Base-by-base conservation (phyloP, 768 basidiomycete genomes). In the Boletellus emodensis region DNA sequence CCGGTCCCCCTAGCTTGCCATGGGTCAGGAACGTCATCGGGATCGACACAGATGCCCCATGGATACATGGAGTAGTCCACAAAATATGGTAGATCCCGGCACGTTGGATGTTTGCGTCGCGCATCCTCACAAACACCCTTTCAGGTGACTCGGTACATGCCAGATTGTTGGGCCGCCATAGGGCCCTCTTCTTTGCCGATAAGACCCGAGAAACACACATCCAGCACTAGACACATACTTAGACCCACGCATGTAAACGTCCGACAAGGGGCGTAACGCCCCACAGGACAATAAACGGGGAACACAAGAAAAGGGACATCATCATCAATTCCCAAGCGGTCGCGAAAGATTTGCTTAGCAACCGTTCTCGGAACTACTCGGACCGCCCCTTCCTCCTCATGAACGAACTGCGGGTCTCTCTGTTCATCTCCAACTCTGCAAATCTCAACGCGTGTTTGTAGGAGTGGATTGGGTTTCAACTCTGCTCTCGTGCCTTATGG, bases 391-490 rank as follows among this genome's bases (percentile, higher is more conserved):
- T 26, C 10, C 11, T 36, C n/a, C 20, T 33, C 13, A 48, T 33
- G 0, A 36, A 13, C 15, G 40, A 48, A 3, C 24, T 48, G 46
- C 40, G 7, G 14, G 46, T 40, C 1, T 13, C 12, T 35, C 22
- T 10, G 10, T 41, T 18, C 11, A 6, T n/a, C 13, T 13, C 6
- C 15, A 12, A 30, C 20, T 26, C 9, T 30, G 40, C 20, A 3
- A 14, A 22, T 22, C 2, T 44, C 9, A 44, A 17, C 7, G 15
- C 1, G 5, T 30, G 26, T 3, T 28, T 3, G 8, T 24, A 59
- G 54, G 28, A 51, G 59, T 30, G 59, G 59, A 15, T 14, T 52
- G n/a, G 58, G 28, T 2, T 60, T 60, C 24, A 55, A 55, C 35
- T 51, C 56, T 3, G 26, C 34, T 8, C 15, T 61, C 11, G 40